phyloP scores from a whole-genome alignment of 495 filamentous ascomycete species.

The Filosporella fistucella region DNA sequence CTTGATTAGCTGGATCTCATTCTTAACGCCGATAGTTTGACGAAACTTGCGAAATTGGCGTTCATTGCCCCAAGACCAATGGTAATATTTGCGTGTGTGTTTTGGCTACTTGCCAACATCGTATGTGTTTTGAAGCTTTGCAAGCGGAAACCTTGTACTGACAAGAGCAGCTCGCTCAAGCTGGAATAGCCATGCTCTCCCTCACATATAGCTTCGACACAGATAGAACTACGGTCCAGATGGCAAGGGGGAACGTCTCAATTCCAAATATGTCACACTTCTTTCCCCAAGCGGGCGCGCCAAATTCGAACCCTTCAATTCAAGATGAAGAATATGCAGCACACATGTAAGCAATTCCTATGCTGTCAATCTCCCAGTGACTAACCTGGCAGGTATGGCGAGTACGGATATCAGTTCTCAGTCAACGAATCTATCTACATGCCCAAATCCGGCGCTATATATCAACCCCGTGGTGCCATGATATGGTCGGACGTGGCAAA shows the following conservation, averaged over 20 bases:
- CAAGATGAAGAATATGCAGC: constrained; percentile 18
- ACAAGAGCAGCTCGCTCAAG: constrained; percentile 24
- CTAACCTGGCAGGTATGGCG: constrained; percentile 15
- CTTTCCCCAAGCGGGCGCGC: constrained; percentile 1
- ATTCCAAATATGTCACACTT: constrained; percentile 19
- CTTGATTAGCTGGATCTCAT: constrained; percentile 18
- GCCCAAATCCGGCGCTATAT: constrained; percentile 10
- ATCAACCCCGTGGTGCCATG: not conserved
- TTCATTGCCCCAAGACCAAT: constrained; percentile 6
- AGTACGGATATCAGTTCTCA: constrained; percentile 1
- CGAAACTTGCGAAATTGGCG: constrained; percentile 10
- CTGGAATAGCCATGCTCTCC: constrained; percentile 20
- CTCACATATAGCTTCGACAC: constrained; percentile 22
- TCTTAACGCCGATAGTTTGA: constrained; percentile 19
- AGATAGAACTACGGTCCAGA: not conserved
- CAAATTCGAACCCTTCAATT: not conserved
- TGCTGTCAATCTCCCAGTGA: not conserved
- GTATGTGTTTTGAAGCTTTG: not conserved
- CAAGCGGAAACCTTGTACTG: constrained; percentile 4
- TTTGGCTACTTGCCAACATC: constrained; percentile 22
- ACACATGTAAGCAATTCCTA: constrained; percentile 7
- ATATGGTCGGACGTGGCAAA: not conserved
- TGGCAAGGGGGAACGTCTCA: constrained; percentile 4
- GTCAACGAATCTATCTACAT: constrained; percentile 1
- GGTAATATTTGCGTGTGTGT: constrained; percentile 11